Conservation (phyloP, 2,329 filamentous ascomycete genomes). For the Fusarium lateritium region DNA sequence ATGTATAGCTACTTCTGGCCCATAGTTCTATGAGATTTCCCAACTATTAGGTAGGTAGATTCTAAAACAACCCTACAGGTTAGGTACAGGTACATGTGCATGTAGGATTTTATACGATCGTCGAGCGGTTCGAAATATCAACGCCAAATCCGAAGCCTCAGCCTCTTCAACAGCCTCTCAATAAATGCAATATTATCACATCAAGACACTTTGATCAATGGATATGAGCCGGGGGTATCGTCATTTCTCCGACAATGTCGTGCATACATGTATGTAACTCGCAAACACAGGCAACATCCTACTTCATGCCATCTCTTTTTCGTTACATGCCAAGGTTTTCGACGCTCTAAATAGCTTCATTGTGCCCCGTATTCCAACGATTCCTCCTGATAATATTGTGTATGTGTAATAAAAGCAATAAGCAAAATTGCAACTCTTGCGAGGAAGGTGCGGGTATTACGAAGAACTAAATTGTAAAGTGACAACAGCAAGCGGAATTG, state of each 20-base stretch:
- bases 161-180: too few relatives aligned
- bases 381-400: conserved; percentile 22
- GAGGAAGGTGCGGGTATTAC: conserved; percentile 49
- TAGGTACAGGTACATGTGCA: background rate
- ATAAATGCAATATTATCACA: background rate
- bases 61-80: too few relatives aligned
- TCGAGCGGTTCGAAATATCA: too few relatives aligned
- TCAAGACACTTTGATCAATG: background rate
- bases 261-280: conserved; percentile 31
- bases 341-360: conserved; percentile 12
- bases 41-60: too few relatives aligned
- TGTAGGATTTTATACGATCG: background rate
- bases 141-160: too few relatives aligned
- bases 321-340: conserved; percentile 3
- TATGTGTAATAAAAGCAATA: conserved; percentile 40
- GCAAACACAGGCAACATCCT: conserved; percentile 17
- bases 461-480: conserved; percentile 44
- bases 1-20: background rate
- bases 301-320: conserved; percentile 21
- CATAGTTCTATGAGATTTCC: background rate
- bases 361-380: conserved; percentile 28
- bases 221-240: conserved; percentile 35
- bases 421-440: conserved; percentile 43
- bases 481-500: conserved; percentile 31
- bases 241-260: conserved; percentile 36